These are phyloP conservation scores for Ophiostoma angusticollis DNA, from an alignment of 2,329 filamentous ascomycete species.

Conservation along the genomic window DNA sequence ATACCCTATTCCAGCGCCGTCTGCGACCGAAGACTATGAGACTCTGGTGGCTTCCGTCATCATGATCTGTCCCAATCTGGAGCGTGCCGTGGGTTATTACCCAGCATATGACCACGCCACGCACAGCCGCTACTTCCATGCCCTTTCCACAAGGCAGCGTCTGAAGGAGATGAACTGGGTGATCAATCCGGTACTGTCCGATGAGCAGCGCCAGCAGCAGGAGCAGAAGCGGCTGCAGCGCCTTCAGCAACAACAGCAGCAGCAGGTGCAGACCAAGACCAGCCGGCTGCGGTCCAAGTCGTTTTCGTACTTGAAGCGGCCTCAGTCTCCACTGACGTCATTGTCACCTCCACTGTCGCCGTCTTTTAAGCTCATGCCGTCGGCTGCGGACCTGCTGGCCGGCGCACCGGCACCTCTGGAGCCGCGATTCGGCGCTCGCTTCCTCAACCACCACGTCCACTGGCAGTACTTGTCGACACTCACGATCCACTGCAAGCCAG, in stretches of 20 bases:
- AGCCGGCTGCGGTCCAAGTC: conserved; percentile 6
- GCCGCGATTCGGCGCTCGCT: conserved; percentile 23
- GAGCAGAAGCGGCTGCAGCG: not conserved
- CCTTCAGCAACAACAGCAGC: not conserved
- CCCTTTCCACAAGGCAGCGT: conserved; percentile 41
- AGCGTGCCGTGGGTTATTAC: conserved; percentile 42
- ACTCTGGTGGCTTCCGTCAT: conserved; percentile 46
- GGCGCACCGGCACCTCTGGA: conserved; percentile 19
- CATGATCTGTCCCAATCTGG: conserved; percentile 53
- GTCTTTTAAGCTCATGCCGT: not conserved
- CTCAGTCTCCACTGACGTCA: conserved; percentile 5
- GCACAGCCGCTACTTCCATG: conserved; percentile 44
- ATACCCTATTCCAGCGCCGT: conserved; percentile 19
- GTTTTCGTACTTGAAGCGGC: conserved; percentile 4
- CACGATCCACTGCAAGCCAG: conserved; percentile 45
- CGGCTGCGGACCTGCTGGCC: not conserved
- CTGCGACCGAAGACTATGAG: conserved; percentile 37
- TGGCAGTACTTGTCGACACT: conserved; percentile 45
- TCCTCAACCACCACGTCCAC: conserved; percentile 32
- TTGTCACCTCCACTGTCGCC: not conserved
- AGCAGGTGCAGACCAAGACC: not conserved
- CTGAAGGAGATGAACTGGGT: conserved; percentile 49
- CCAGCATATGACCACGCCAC: conserved; percentile 38
- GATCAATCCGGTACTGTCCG: conserved; percentile 30
- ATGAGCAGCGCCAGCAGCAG: conserved; percentile 13